Conservation (phyloP, 768 basidiomycete genomes). For the Amyloporia xantha region DNA sequence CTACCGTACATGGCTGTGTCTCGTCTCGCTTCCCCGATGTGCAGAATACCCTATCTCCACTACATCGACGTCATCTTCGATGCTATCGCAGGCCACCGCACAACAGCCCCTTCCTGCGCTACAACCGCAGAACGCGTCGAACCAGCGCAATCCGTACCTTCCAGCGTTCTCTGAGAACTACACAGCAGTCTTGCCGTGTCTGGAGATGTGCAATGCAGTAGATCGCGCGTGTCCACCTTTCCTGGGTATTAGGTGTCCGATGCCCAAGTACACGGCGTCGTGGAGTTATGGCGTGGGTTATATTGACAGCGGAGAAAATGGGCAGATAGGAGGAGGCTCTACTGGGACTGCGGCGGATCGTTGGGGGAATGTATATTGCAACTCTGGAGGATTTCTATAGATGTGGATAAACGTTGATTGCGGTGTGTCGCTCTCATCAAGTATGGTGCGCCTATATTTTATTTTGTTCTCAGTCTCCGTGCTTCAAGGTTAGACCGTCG, state of each 20-base stretch:
- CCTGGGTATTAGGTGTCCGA: slow-evolving; percentile 65
- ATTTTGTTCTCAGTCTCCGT: too few relatives aligned
- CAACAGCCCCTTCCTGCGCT: slow-evolving; percentile 46
- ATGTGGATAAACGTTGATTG: neutral
- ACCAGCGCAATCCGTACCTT: slow-evolving; percentile 40
- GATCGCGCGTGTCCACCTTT: slow-evolving; percentile 76
- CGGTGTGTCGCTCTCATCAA: neutral
- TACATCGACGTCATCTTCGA: slow-evolving; percentile 28
- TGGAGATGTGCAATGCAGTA: slow-evolving; percentile 68
- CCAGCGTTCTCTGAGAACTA: slow-evolving; percentile 43
- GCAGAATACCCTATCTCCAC: slow-evolving; percentile 36
- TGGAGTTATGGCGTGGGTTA: slow-evolving; percentile 73
- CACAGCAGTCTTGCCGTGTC: slow-evolving; percentile 65
- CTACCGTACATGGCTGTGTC: slow-evolving; percentile 76
- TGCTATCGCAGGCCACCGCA: slow-evolving; percentile 16
- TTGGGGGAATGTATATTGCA: slow-evolving; percentile 80
- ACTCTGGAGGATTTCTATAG: slow-evolving; percentile 17
- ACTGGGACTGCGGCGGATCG: slow-evolving; percentile 54
- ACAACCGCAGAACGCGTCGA: slow-evolving; percentile 31
- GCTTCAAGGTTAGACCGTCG: too few relatives aligned
- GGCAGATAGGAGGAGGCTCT: slow-evolving; percentile 39
- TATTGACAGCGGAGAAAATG: slow-evolving; percentile 48
- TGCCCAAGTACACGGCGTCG: slow-evolving; percentile 51
- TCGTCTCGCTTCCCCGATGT: slow-evolving; percentile 69
- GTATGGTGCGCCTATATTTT: neutral